Evolutionary conservation across 2,329 filamentous ascomycete genomes (phyloP).

Genomic region (Aspergillus sp.): DNA sequence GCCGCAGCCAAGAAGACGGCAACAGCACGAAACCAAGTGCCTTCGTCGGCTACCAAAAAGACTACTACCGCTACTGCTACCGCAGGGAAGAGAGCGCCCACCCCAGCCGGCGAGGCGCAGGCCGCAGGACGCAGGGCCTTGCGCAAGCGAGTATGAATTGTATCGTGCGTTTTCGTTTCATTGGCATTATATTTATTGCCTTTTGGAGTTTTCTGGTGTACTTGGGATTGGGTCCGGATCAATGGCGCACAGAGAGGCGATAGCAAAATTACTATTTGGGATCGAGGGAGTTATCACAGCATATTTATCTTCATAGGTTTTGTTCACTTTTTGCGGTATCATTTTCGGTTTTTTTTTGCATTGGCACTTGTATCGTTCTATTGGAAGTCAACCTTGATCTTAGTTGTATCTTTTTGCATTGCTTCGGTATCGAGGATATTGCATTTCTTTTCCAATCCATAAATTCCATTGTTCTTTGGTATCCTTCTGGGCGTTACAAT

Average conservation of each 20-base stretch:
- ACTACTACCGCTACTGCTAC: conserved; percentile 27
- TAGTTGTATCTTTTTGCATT: too few species aligned
- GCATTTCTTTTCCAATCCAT: too few species aligned
- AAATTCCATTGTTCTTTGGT: too few species aligned
- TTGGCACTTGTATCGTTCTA: too few species aligned
- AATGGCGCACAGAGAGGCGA: neutral
- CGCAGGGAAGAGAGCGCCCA: conserved; percentile 9
- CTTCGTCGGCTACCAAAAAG: conserved; percentile 31
- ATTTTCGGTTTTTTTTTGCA: too few species aligned
- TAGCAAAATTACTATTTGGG: neutral
- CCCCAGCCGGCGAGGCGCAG: conserved; percentile 19
- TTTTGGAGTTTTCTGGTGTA: neutral
- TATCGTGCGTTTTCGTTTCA: neutral
- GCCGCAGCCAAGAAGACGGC: conserved; percentile 23
- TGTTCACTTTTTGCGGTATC: too few species aligned
- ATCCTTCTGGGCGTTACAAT: too few species aligned
- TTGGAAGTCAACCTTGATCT: too few species aligned
- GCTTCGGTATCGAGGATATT: too few species aligned
- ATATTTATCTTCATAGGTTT: too few species aligned
- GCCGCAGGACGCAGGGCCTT: conserved; percentile 32
- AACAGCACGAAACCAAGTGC: conserved; percentile 22
- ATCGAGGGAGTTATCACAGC: neutral
- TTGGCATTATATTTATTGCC: neutral
- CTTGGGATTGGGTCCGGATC: neutral
- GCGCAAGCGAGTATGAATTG: conserved; percentile 32